These are phyloP conservation scores for Pleoardoris graminearum DNA, from an alignment of 2,329 filamentous ascomycete species.

Conservation along the genomic window DNA sequence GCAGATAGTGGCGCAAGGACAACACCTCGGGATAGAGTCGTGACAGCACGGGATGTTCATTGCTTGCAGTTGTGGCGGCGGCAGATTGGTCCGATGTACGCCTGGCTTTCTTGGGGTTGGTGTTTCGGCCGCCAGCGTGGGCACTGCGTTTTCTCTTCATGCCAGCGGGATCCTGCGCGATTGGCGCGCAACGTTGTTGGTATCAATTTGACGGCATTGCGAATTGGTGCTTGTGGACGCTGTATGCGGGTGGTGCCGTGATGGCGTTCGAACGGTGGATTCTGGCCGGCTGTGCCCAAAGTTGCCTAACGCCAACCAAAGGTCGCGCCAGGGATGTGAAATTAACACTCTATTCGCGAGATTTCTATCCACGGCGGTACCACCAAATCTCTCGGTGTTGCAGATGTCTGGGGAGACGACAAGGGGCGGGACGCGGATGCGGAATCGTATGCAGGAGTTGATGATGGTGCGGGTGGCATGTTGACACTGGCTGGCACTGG, in stretches of 20 bases:
- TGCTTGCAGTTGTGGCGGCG: conserved; percentile 32
- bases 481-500: conserved; percentile 1
- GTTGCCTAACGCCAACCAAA: conserved; percentile 15
- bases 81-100: conserved; percentile 35
- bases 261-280: conserved; percentile 9
- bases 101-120: conserved; percentile 30
- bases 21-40: conserved; percentile 69
- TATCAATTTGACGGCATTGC: neutral
- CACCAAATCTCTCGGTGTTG: conserved; percentile 14
- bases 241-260: conserved; percentile 11
- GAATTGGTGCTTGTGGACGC: neutral
- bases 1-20: conserved; percentile 71
- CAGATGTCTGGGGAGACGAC: conserved; percentile 1
- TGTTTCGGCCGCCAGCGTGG: conserved; percentile 21
- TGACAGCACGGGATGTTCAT: conserved; percentile 66
- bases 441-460: neutral
- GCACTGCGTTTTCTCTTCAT: conserved; percentile 40
- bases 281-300: conserved; percentile 12
- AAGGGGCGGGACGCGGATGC: conserved; percentile 3
- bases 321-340: conserved; percentile 18
- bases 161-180: conserved; percentile 13
- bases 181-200: conserved; percentile 12
- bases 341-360: conserved; percentile 17
- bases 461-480: neutral
- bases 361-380: conserved; percentile 17